A percentile compares a stretch with the other conserved stretches of the same genome.
Evolutionary conservation across 1,139 yeast genomes (phyloP).

Genomic region (Hyphopichia khmerensis): DNA sequence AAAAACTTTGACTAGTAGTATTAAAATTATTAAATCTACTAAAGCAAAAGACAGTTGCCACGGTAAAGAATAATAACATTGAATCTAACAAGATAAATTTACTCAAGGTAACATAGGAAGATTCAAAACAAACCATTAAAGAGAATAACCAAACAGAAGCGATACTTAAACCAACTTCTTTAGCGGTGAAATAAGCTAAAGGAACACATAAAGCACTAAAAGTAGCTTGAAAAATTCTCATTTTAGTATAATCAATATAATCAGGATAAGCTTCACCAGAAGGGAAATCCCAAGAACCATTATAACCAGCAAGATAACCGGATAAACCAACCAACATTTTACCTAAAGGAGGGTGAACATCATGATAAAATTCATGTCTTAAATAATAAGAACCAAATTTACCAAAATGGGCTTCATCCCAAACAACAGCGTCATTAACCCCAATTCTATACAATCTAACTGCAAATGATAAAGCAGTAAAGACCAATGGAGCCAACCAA

Average conservation of each 20-base stretch:
- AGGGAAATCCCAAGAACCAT: slow-evolving; percentile 94
- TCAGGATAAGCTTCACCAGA: slow-evolving; percentile 87
- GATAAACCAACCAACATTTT: slow-evolving; percentile 95
- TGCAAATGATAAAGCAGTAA: slow-evolving; percentile 48
- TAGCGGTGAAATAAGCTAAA: slow-evolving; percentile 87
- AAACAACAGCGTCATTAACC: slow-evolving; percentile 50
- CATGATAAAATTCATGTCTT: slow-evolving; percentile 92
- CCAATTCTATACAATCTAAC: slow-evolving; percentile 56
- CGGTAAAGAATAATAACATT: slow-evolving; percentile 92
- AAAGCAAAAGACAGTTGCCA: slow-evolving; percentile 75
- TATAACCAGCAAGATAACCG: slow-evolving; percentile 91
- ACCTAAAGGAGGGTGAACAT: slow-evolving; percentile 98
- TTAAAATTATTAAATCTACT: slow-evolving; percentile 78
- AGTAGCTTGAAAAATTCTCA: slow-evolving; percentile 91
- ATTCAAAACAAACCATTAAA: slow-evolving; percentile 81
- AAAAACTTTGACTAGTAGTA: slow-evolving; percentile 46
- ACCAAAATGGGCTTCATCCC: slow-evolving; percentile 82
- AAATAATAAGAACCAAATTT: slow-evolving; percentile 92
- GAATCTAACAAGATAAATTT: slow-evolving; percentile 92
- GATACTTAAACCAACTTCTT: slow-evolving; percentile 77
- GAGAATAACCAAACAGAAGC: slow-evolving; percentile 89
- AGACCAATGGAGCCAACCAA: slow-evolving; percentile 45
- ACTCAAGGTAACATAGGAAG: slow-evolving; percentile 84
- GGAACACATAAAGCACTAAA: slow-evolving; percentile 93
- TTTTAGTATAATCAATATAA: slow-evolving; percentile 78